Conservation (phyloP, 208 protist genomes). For the Acanthamoeba sp. region DNA sequence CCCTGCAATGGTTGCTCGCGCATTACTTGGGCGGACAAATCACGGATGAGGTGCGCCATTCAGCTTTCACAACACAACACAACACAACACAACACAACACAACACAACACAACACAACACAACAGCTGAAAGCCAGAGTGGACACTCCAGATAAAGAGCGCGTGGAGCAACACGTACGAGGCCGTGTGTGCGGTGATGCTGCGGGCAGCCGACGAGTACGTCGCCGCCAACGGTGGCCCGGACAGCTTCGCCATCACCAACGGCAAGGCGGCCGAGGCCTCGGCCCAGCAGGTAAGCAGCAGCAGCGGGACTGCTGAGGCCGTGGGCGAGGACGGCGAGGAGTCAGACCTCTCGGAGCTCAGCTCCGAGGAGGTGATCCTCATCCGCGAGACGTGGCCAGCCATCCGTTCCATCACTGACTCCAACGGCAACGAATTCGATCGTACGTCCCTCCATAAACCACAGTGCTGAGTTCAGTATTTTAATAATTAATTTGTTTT, state of each 20-base stretch:
- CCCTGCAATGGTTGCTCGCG: background rate
- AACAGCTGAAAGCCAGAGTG: too few species aligned
- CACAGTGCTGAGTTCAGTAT: background rate
- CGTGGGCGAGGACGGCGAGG: background rate
- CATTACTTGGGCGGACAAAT: conserved; percentile 37
- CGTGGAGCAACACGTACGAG: background rate
- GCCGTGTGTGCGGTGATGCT: background rate
- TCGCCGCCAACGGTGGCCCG: background rate
- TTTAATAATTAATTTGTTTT: background rate
- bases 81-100: too few species aligned
- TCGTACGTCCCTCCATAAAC: background rate
- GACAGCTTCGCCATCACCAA: background rate
- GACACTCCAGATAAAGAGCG: background rate
- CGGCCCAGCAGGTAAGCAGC: too few species aligned
- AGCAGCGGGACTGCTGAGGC: background rate
- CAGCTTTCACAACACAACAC: too few species aligned
- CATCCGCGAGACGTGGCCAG: conserved; percentile 37
- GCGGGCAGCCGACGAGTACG: background rate
- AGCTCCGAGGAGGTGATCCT: conserved; percentile 32
- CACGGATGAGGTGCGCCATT: background rate
- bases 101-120: too few species aligned
- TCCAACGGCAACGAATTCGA: conserved; percentile 40
- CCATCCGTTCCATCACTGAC: background rate
- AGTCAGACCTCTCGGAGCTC: background rate
- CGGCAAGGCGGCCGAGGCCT: background rate